Evolutionary conservation across 805 yeast genomes (phyloP).

Genomic region (Sugiyamaella marilandica): DNA sequence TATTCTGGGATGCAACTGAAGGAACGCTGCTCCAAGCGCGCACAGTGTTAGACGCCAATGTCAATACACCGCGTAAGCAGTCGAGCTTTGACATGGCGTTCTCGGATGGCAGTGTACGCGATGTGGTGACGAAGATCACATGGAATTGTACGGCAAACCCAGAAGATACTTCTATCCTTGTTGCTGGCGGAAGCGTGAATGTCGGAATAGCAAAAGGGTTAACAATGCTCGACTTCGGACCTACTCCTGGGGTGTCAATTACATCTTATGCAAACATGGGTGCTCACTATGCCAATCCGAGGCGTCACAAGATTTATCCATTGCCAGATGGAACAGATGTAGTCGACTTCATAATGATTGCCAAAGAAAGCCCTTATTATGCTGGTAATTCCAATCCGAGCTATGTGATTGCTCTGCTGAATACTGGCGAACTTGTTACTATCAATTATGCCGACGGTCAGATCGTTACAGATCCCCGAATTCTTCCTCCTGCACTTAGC

Average conservation of each 20-base stretch:
- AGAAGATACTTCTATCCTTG: constrained; percentile 66
- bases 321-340: constrained; percentile 41
- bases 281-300: constrained; percentile 60
- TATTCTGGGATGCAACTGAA: constrained; percentile 86
- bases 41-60: constrained; percentile 57
- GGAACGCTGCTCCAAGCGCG: constrained; percentile 75
- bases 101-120: constrained; percentile 28
- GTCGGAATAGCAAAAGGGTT: constrained; percentile 42
- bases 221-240: constrained; percentile 67
- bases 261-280: constrained; percentile 84
- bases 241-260: constrained; percentile 65
- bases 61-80: constrained; percentile 46
- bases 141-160: constrained; percentile 85
- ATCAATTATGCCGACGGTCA: constrained; percentile 54
- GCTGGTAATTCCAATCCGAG: constrained; percentile 75
- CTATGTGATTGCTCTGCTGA: constrained; percentile 52
- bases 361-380: constrained; percentile 67
- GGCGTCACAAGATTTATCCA: constrained; percentile 52
- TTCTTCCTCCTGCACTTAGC: constrained; percentile 77
- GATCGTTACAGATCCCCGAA: constrained; percentile 46
- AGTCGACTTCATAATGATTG: constrained; percentile 49
- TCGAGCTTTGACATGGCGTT: constrained; percentile 7
- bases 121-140: constrained; percentile 45
- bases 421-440: constrained; percentile 61
- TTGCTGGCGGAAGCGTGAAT: constrained; percentile 61